A percentile compares a stretch with the other conserved stretches of the same genome.
Evolutionary conservation across 2,329 filamentous ascomycete species (phyloP).

Genomic region (Ophiostoma ulmi): DNA sequence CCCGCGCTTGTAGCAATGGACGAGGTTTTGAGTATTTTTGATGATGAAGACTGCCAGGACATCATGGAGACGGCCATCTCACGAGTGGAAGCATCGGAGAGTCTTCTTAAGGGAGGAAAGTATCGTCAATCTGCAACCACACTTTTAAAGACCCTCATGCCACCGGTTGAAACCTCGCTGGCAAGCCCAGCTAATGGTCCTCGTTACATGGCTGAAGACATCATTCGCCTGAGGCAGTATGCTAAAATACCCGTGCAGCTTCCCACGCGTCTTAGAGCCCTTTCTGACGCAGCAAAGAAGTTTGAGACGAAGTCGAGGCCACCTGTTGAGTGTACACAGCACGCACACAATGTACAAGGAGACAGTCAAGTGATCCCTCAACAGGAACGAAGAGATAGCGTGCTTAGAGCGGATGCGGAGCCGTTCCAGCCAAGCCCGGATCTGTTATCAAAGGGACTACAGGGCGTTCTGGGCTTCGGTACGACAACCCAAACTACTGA

Average conservation of each 20-base stretch:
- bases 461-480: background rate
- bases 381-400: background rate
- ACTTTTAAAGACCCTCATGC: background rate
- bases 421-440: background rate
- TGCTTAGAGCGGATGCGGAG: background rate
- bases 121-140: background rate
- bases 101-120: too few relatives aligned
- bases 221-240: slow-evolving; percentile 1
- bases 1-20: slow-evolving; percentile 18
- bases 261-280: background rate
- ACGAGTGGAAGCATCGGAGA: background rate
- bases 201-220: slow-evolving; percentile 4
- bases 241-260: slow-evolving; percentile 3
- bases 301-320: background rate
- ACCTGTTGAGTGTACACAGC: background rate
- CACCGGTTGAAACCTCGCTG: background rate
- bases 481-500: background rate
- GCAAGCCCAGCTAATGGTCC: background rate
- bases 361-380: background rate
- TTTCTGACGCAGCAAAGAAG: background rate
- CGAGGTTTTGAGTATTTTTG: slow-evolving; percentile 6
- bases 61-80: background rate
- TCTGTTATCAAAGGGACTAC: background rate
- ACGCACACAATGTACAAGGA: background rate
- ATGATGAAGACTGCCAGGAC: background rate